Percentiles rank a stretch among this genome's conserved stretches.
Conservation (phyloP, 2,329 filamentous ascomycete species). For the Gliomastix tumulicola region DNA sequence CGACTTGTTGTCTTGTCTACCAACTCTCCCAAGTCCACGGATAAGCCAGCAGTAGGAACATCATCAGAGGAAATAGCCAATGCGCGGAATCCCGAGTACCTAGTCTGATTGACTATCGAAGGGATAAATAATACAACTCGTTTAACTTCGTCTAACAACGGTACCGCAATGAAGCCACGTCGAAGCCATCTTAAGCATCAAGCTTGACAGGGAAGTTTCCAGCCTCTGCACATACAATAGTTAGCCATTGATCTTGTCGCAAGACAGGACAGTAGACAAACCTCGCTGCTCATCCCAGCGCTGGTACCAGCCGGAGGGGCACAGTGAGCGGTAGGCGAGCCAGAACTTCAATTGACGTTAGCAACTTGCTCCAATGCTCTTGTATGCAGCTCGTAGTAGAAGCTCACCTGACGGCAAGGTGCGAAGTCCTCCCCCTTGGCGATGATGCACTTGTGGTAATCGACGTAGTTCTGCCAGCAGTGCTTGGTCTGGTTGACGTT, state of each 20-base stretch:
- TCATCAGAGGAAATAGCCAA: no score
- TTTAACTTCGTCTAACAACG: no score
- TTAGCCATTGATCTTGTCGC: conserved; percentile 8
- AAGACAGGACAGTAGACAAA: no score
- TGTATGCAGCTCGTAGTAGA: no score
- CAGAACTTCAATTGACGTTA: conserved; percentile 64
- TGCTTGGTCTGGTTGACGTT: conserved; percentile 99
- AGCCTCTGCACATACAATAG: conserved; percentile 41
- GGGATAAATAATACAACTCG: no score
- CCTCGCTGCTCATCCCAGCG: conserved; percentile 98
- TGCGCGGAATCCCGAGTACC: no score
- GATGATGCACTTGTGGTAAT: conserved; percentile 99
- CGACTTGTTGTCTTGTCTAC: no score
- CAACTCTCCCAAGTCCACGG: no score
- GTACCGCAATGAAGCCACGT: no score
- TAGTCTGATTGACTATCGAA: no score
- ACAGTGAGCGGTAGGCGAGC: conserved; percentile 93
- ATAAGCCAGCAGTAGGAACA: no score
- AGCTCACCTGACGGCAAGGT: conserved; percentile 86
- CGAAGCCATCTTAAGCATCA: conserved; percentile 54
- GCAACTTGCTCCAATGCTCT: background rate
- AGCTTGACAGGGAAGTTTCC: conserved; percentile 63
- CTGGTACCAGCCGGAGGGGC: conserved; percentile 88
- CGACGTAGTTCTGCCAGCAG: conserved; percentile 99
- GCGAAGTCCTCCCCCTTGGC: conserved; percentile 99